A percentile compares a stretch with the other conserved stretches of the same genome.
These are phyloP conservation scores for Sphagnum tenellum DNA, from an alignment of 225 moss, liverwort and hornwort genomes.

Conservation along the genomic window DNA sequence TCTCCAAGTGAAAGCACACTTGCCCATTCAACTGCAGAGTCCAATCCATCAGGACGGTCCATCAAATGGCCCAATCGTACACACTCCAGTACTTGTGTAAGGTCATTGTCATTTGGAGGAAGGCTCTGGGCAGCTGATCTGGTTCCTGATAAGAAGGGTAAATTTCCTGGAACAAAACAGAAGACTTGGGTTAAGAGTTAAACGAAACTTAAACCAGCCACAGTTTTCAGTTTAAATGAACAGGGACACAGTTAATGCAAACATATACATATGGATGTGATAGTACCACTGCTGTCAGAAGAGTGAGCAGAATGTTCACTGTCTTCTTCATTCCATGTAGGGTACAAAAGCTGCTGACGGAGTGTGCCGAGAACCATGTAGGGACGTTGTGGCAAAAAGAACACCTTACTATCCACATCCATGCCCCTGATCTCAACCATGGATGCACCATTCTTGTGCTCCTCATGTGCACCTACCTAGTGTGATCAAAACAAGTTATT, in stretches of 20 bases:
- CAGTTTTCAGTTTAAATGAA: too few relatives aligned
- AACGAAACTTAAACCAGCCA: too few relatives aligned
- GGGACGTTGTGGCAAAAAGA: conserved; percentile 96
- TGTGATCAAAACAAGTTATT: neutral
- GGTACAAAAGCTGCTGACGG: conserved; percentile 93
- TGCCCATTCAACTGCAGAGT: conserved; percentile 92
- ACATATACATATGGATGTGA: too few relatives aligned
- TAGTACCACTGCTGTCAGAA: neutral
- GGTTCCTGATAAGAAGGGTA: conserved; percentile 31
- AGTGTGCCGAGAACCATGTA: conserved; percentile 99
- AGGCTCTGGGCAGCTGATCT: conserved; percentile 25
- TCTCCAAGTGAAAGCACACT: conserved; percentile 91
- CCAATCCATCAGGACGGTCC: conserved; percentile 91
- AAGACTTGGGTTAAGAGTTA: too few relatives aligned
- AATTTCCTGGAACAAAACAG: conserved; percentile 26
- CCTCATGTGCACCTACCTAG: conserved; percentile 26
- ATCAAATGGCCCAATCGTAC: conserved; percentile 84
- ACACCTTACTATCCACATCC: conserved; percentile 49
- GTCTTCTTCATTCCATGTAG: conserved; percentile 79
- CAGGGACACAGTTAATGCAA: too few relatives aligned
- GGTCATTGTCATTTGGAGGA: conserved; percentile 72
- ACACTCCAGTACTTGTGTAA: conserved; percentile 57
- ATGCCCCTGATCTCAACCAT: conserved; percentile 24
- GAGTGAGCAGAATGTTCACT: conserved; percentile 13
- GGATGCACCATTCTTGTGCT: conserved; percentile 20